Evolutionary conservation across 345 rosid species (phyloP), one percentile per base, ranked within the genome.

Genomic region (Acer yangbiense): DNA sequence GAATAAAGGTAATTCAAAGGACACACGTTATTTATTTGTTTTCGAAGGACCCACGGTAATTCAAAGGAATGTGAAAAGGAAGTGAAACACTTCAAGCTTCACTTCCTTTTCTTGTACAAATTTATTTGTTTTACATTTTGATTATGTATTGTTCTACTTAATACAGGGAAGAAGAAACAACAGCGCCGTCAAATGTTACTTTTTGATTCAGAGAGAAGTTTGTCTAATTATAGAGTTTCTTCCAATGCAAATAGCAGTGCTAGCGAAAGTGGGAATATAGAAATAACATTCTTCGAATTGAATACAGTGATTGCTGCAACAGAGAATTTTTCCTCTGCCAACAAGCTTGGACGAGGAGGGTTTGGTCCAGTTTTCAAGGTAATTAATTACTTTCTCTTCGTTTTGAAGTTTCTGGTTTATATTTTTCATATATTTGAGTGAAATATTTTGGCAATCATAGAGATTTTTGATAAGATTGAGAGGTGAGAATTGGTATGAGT

Each of bases 291-390:
- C 7, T 73, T 79, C n/a, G 73, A 80, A 20, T 13, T 77, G 2
- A 48, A 0, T 18, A 65, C 66, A 0, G 27, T 83, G 21, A 61
- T 64, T 23, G 29, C 65, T 69, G 86, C 86, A 27, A 83, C 86
- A 12, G 44, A 48, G 25, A 9, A 74, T 6, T 83, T 83, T 73
- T 74, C 83, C 16, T 7, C 52, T n/a, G 67, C 67, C 17, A 78
- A 79, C 43, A 73, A 73, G 80, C 61, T 83, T 35, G 83, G 83
- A 7, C 69, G 35, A 64, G 83, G 83, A 0, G 83, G 83, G 0
- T 83, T 77, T 12, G 86, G 83, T 65, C 62, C 69, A 13, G 81
- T 80, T n/a, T 83, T 77, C 62, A 64, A 61, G 86, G 86, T 83
- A 76, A 21, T 48, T 20, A 14, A 27, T 29, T 25, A 25, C 27